Evolutionary conservation across 495 filamentous ascomycete species (phyloP).

Genomic region (Talaromyces trachyspermus): DNA sequence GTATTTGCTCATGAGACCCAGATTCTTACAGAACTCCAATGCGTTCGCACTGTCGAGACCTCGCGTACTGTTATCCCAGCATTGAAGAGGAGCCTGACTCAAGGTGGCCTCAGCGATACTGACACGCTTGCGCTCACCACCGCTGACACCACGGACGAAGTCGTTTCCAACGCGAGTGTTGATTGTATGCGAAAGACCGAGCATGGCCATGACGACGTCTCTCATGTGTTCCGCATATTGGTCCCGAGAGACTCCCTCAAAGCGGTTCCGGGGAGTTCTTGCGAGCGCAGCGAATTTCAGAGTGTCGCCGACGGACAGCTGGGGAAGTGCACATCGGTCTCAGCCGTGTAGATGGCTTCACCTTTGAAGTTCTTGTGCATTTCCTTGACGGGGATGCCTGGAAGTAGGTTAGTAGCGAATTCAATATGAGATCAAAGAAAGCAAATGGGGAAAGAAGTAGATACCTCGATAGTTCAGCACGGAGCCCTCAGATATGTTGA

Average conservation of each 20-base stretch:
- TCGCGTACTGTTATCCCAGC: constrained; percentile 76
- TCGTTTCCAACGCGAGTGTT: constrained; percentile 77
- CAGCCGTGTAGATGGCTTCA: constrained; percentile 75
- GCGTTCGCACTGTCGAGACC: constrained; percentile 76
- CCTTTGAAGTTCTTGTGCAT: constrained; percentile 67
- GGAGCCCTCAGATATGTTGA: constrained; percentile 54
- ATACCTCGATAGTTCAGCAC: constrained; percentile 71
- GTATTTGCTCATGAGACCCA: constrained; percentile 59
- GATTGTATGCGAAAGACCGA: constrained; percentile 67
- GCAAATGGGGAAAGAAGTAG: neutral
- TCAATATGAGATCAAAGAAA: neutral
- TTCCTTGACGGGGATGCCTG: constrained; percentile 20
- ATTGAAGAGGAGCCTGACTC: constrained; percentile 60
- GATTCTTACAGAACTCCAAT: constrained; percentile 67
- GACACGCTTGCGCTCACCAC: constrained; percentile 78
- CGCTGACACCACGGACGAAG: constrained; percentile 69
- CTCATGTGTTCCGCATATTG: constrained; percentile 58
- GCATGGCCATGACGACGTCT: constrained; percentile 73
- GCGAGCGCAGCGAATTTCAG: constrained; percentile 68
- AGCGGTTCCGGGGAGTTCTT: constrained; percentile 54
- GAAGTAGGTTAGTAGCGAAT: too few relatives aligned
- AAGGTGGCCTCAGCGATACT: constrained; percentile 69
- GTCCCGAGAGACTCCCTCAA: constrained; percentile 49
- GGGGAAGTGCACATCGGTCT: constrained; percentile 77
- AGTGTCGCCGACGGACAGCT: constrained; percentile 72